Base-by-base conservation (phyloP, 805 yeast species). In the Schwanniomyces occidentalis region DNA sequence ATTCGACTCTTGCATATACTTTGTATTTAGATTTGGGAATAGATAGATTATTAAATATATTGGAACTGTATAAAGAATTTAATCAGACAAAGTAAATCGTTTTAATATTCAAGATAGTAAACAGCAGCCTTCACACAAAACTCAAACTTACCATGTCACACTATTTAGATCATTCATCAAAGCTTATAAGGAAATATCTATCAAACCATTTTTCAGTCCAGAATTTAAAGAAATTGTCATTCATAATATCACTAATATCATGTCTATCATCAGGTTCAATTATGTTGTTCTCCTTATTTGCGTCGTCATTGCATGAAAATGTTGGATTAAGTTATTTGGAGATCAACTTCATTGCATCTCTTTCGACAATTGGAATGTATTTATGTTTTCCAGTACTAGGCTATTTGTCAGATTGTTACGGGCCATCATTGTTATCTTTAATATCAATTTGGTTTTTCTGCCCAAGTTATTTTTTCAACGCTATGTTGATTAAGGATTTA, bases 191-290 rank as follows among this genome's bases (percentile, higher is more conserved):
- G 24, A 45, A 51, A 8, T 54, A 61, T 37, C 58, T 80, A 13
- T 61, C 69, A 1, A 53, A 49, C 5, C 65, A 69, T 29, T 61
- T 76, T 40, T 64, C 77, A 5, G 58, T 61, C 7, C 50, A 52
- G 7, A 59, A 58, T 26, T 61, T 82, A 10, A 70, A 75, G 40
- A 52, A 54, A 15, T 42, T 68, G 14, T 80, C 91, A 10, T 84
- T 84, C 48, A 36, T 56, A 7, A 65, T 78, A 20, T 74, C 90
- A 2, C 56, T 85, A 25, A 23, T 73, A 10, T 72, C 86, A 34
- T 85, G 96, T 58, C 65, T 88, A 2, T 73, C 82, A 30, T 80
- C 88, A 16, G 97, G 96, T 0, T 85, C 95, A 4, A 84, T 91
- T 33, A 71, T 87, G 40, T 71, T 90, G 14, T 87, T 89, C 54